phyloP scores from a whole-genome alignment of 768 basidiomycete species.

The Infundibulicybe gibba region DNA sequence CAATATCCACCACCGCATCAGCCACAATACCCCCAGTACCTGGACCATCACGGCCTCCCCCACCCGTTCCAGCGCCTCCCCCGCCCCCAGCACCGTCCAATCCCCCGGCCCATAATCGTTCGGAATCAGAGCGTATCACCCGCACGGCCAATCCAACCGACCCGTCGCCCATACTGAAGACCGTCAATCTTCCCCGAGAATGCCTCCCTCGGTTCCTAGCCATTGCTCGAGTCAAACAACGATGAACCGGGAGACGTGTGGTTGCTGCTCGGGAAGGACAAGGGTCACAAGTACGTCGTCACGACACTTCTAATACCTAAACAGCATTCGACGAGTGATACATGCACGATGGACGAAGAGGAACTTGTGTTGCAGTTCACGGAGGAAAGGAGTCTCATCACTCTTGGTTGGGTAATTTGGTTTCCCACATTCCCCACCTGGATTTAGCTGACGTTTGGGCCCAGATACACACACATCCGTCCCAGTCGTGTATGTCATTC shows the following conservation, averaged over 20 bases:
- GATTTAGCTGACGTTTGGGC: not conserved
- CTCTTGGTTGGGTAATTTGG: slow-evolving; percentile 82
- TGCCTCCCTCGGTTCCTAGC: slow-evolving; percentile 74
- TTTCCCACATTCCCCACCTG: slow-evolving; percentile 2
- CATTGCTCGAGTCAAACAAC: slow-evolving; percentile 79
- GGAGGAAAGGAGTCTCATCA: slow-evolving; percentile 75
- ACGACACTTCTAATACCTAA: slow-evolving; percentile 84
- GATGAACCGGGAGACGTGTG: slow-evolving; percentile 83
- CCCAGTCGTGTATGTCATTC: slow-evolving; percentile 70
- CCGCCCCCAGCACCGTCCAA: slow-evolving; percentile 9
- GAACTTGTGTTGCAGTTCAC: slow-evolving; percentile 85
- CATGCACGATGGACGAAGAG: slow-evolving; percentile 91
- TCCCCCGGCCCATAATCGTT: slow-evolving; percentile 3
- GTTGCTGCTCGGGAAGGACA: slow-evolving; percentile 73
- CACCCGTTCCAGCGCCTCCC: slow-evolving; percentile 14
- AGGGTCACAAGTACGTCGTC: slow-evolving; percentile 62
- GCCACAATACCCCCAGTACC: slow-evolving; percentile 17
- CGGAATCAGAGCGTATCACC: slow-evolving; percentile 13
- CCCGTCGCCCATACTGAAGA: slow-evolving; percentile 44
- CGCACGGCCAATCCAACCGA: slow-evolving; percentile 15
- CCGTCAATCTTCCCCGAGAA: slow-evolving; percentile 66
- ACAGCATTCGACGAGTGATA: slow-evolving; percentile 85
- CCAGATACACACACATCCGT: slow-evolving; percentile 91
- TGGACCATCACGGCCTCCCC: slow-evolving; percentile 19
- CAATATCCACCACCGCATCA: slow-evolving; percentile 20